These are phyloP conservation scores for Erythrophleum ivorense DNA, from an alignment of 331 rosid species.

Conservation along the genomic window DNA sequence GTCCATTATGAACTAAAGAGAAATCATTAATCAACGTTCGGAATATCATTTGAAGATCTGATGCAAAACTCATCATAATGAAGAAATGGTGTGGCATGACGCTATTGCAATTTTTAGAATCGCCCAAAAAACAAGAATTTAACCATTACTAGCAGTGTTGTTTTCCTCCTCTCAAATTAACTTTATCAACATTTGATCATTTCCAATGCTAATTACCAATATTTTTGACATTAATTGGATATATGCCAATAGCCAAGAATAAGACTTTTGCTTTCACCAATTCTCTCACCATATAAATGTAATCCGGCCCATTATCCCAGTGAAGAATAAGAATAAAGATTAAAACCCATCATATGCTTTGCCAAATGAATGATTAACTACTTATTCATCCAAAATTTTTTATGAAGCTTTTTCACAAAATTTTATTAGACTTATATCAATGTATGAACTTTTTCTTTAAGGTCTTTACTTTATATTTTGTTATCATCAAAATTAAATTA, in stretches of 20 bases:
- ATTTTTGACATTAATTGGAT: not conserved
- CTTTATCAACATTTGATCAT: not conserved
- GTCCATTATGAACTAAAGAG: not conserved
- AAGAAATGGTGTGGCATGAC: not conserved
- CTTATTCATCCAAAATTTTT: not conserved
- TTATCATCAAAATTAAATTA: too few species aligned
- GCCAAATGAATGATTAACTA: not conserved
- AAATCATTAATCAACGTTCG: not conserved
- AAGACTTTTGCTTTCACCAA: slow-evolving; percentile 1
- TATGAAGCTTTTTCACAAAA: too few species aligned
- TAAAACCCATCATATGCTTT: not conserved
- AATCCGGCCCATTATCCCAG: not conserved
- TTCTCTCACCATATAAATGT: not conserved
- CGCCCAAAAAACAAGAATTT: not conserved
- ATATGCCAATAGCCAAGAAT: not conserved
- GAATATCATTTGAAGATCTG: not conserved
- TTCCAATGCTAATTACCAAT: not conserved
- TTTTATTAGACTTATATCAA: too few species aligned
- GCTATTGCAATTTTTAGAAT: not conserved
- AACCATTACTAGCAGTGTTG: slow-evolving; percentile 4
- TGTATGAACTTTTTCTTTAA: too few species aligned
- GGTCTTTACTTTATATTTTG: too few species aligned
- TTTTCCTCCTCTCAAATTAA: not conserved
- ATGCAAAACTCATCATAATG: not conserved
- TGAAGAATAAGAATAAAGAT: slow-evolving; percentile 25